These are phyloP conservation scores for Alectoria sarmentosa DNA, from an alignment of 495 filamentous ascomycete genomes.

Conservation along the genomic window DNA sequence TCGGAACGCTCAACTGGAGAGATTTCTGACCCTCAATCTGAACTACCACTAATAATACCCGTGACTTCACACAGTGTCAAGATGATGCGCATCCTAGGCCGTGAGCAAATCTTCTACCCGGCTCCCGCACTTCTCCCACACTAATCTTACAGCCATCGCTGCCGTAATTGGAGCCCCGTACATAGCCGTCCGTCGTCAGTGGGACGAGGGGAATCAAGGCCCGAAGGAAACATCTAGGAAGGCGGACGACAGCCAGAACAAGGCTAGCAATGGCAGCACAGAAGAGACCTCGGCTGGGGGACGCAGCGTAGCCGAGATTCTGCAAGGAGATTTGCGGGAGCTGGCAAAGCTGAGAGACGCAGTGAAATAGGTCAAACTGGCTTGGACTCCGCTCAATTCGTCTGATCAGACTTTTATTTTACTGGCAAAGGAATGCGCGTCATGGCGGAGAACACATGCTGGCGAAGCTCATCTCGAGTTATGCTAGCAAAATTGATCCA, in stretches of 20 bases:
- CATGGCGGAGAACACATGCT: neutral
- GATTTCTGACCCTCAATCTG: too few relatives aligned
- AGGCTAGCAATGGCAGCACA: neutral
- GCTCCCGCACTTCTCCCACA: neutral
- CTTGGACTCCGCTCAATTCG: neutral
- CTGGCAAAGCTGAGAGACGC: neutral
- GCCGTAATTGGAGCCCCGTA: neutral
- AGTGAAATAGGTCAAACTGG: neutral
- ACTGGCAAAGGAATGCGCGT: too few relatives aligned
- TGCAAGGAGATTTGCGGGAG: neutral
- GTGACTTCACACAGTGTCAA: neutral
- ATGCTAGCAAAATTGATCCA: neutral
- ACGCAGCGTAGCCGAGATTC: neutral
- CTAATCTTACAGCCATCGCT: neutral
- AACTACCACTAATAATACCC: too few relatives aligned
- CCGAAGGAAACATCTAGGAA: neutral
- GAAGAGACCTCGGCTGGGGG: neutral
- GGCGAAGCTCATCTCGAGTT: neutral
- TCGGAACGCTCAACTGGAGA: too few relatives aligned
- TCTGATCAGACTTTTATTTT: too few relatives aligned
- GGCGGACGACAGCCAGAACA: neutral
- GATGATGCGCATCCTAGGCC: neutral
- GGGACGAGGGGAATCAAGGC: neutral
- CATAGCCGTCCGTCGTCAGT: neutral
- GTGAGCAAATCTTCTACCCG: neutral